Base-by-base conservation (phyloP, 371 early-diverging fungal species). In the Mortierella sp. region DNA sequence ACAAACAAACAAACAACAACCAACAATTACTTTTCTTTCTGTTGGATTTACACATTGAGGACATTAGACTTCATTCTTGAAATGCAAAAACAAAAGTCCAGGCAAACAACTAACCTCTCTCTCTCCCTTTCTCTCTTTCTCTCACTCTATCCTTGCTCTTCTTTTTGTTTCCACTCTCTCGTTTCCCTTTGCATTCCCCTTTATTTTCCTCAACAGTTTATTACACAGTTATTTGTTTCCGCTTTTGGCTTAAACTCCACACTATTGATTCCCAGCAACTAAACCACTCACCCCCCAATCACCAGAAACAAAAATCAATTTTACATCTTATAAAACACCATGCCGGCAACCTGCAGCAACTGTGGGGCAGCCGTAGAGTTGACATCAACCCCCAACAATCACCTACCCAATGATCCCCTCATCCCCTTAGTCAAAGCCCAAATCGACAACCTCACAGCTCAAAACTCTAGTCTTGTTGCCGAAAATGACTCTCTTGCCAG, bases 361-460 rank as follows among this genome's bases (percentile, higher is more conserved):
- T 80, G 80, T 43, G 80, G 80, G 61, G 72, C 80, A 32, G 80
- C 80, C 22, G 75, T 80, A 26, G 64, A 80, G 34, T 22, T 80
- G 56, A 32, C 69, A 43, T 65, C 51, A 61, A 15, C 49, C 66
- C 62, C 49, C 64, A 68, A 32, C 74, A 57, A 29, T 49, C 64
- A 59, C 54, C 42, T 32, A 1, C 54, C 47, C 59, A 68, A 78
- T 56, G 80, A 80, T 22, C 80, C 80, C 12, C 35, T 80, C 10
- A 75, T 80, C 19, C 80, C 80, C 37, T 80, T 71, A 32, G 80
- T 80, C 75, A 80, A 71, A 35, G 75, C 75, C 3, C 80, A 80
- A 45, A 80, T 80, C 31, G 75, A 74, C 34, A 67, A 74, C 4
- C 75, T 80, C 55, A 75, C 74, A 13, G 68, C 71, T 22, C 75